A percentile compares a stretch with the other conserved stretches of the same genome.
Evolutionary conservation across 2,329 filamentous ascomycete species (phyloP).

Genomic region (Beauveria australis): DNA sequence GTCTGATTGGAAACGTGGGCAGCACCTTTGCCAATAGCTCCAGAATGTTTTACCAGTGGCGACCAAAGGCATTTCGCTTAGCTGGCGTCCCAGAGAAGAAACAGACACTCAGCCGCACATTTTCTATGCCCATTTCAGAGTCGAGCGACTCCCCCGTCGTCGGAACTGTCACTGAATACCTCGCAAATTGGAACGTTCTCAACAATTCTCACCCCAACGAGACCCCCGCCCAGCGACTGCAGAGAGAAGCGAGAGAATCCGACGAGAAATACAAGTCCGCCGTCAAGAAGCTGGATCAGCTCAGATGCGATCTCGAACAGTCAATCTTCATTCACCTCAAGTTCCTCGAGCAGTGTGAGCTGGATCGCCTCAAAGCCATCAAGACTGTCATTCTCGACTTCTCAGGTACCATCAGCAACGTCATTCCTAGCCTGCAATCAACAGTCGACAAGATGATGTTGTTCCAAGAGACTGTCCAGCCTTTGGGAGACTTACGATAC

Average conservation of each 20-base stretch:
- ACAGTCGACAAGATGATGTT: slow-evolving; percentile 98
- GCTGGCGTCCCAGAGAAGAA: slow-evolving; percentile 88
- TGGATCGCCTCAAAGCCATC: slow-evolving; percentile 93
- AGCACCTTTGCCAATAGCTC: slow-evolving; percentile 96
- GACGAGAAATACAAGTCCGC: slow-evolving; percentile 89
- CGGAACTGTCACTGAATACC: slow-evolving; percentile 77
- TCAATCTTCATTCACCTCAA: slow-evolving; percentile 85
- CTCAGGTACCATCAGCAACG: slow-evolving; percentile 93
- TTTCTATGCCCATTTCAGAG: slow-evolving; percentile 57
- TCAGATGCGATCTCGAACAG: slow-evolving; percentile 92
- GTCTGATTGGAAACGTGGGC: slow-evolving; percentile 88
- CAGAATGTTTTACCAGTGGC: slow-evolving; percentile 96
- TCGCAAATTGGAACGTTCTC: slow-evolving; percentile 86
- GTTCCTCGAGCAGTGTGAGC: slow-evolving; percentile 94
- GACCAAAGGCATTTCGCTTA: slow-evolving; percentile 80
- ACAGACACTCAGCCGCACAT: slow-evolving; percentile 60
- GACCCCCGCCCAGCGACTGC: slow-evolving; percentile 76
- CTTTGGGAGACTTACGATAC: slow-evolving; percentile 80
- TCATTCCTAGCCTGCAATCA: slow-evolving; percentile 91
- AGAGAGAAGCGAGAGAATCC: slow-evolving; percentile 79
- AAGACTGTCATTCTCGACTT: slow-evolving; percentile 98
- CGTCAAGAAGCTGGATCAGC: slow-evolving; percentile 77
- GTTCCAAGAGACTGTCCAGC: slow-evolving; percentile 98
- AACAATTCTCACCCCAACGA: slow-evolving; percentile 82
- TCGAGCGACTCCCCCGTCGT: slow-evolving; percentile 67